Base-by-base conservation (phyloP, 305 asterid genomes). In the Rubia peregrina region DNA sequence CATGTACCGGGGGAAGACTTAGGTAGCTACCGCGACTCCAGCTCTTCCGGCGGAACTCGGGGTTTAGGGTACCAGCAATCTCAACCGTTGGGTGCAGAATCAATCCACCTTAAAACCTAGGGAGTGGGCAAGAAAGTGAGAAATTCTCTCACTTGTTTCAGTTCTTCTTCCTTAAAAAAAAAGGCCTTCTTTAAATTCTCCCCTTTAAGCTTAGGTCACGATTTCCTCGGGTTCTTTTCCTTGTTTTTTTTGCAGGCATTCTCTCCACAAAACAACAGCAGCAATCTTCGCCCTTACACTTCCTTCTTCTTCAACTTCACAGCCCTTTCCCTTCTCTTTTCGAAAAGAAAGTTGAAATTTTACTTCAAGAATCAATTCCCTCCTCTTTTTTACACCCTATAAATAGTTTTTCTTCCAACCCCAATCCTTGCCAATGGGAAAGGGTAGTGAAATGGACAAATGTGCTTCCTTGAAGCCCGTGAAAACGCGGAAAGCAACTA, bases 351-450 rank as follows among this genome's bases (percentile, higher is more conserved):
- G 55, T 16, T 48, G 13, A 48, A 12, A 22, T 30, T 43, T 67
- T 46, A n/a, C 49, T 19, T 5, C 68, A 67, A 79, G 87, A 83
- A 88, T 86, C 81, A 49, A 85, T 86, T 88, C 91, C 77, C 62
- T 59, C 16, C 7, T 57, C 19, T 5, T 72, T 69, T 71, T 46
- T 74, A 36, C 61, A 62, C 69, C 36, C 33, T 78, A 82, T 83
- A 22, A 72, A 79, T 80, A 74, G 57, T 65, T 48, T 62, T 59
- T 55, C 61, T 61, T 30, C 16, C 7, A 30, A 57, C 16, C 17
- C 6, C n/a, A 5, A 53, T 8, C 22, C 75, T 81, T 19, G 63
- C 68, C n/a, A 74, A 81, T 89, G 89, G 88, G 87, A 11, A 71
- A 78, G 64, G 11, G 4, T 44, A 70, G 80, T 0, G 83, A 83